A percentile compares a stretch with the other conserved stretches of the same genome.
Evolutionary conservation across 148 eudicot species (phyloP).

Genomic region (Rhododendron mucronatum): DNA sequence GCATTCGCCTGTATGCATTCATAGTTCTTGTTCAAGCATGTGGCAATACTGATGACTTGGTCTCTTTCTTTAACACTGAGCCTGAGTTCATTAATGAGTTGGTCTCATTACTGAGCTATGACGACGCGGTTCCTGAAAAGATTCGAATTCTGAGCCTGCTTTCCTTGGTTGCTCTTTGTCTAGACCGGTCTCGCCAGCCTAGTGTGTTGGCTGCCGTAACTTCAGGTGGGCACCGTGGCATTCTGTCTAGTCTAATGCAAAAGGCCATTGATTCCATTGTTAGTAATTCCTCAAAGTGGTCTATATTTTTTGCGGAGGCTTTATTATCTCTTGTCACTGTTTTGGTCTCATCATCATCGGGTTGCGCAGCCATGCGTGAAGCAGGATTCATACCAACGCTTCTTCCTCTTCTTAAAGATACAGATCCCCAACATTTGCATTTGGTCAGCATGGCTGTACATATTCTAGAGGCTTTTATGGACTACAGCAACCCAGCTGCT

Average conservation of each 20-base stretch:
- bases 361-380: slow-evolving; percentile 98
- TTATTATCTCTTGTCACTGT: slow-evolving; percentile 84
- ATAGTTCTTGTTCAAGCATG: slow-evolving; percentile 89
- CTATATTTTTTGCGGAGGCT: slow-evolving; percentile 87
- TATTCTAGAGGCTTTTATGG: slow-evolving; percentile 98
- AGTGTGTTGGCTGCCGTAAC: slow-evolving; percentile 86
- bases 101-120: slow-evolving; percentile 78
- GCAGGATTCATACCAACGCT: slow-evolving; percentile 98
- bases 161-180: slow-evolving; percentile 89
- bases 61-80: slow-evolving; percentile 78
- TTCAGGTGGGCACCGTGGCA: slow-evolving; percentile 98
- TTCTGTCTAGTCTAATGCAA: slow-evolving; percentile 97
- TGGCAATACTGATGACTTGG: slow-evolving; percentile 68
- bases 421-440: slow-evolving; percentile 90
- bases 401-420: slow-evolving; percentile 89
- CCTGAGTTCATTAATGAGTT: slow-evolving; percentile 95
- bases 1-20: slow-evolving; percentile 91
- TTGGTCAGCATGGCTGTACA: slow-evolving; percentile 93
- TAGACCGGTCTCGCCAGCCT: slow-evolving; percentile 88
- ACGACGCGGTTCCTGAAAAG: slow-evolving; percentile 78
- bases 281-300: slow-evolving; percentile 68
- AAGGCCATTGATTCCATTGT: slow-evolving; percentile 81
- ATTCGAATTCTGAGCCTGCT: slow-evolving; percentile 74
- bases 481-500: slow-evolving; percentile 98
- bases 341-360: slow-evolving; percentile 88